Conservation (phyloP, 1,139 yeast genomes). For the Geotrichum armillariae region DNA sequence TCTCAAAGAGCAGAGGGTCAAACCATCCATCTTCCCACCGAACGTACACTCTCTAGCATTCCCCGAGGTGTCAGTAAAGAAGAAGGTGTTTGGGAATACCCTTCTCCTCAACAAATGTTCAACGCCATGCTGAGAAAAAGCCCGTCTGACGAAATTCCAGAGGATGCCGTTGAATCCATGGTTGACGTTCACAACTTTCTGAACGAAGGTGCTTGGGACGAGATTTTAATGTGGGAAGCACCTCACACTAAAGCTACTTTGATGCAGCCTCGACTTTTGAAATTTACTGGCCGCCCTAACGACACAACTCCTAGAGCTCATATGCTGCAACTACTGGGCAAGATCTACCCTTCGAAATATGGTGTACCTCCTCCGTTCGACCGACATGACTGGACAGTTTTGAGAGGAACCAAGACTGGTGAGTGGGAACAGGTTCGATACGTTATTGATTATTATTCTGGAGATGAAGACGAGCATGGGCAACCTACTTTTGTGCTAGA, state of each 20-base stretch:
- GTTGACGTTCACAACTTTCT: constrained; percentile 94
- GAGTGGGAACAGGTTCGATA: constrained; percentile 72
- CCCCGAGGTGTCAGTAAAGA: constrained; percentile 74
- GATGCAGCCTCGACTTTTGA: constrained; percentile 70
- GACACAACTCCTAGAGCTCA: constrained; percentile 88
- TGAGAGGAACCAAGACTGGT: constrained; percentile 54
- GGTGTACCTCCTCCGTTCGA: constrained; percentile 89
- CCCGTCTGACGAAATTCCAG: constrained; percentile 77
- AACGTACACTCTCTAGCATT: constrained; percentile 78
- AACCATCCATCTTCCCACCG: constrained; percentile 71
- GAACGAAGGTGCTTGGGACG: constrained; percentile 98
- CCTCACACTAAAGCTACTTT: constrained; percentile 52
- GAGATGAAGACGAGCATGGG: constrained; percentile 85
- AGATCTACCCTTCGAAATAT: constrained; percentile 69
- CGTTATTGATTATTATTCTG: constrained; percentile 90
- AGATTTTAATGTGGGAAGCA: constrained; percentile 87
- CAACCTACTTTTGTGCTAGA: constrained; percentile 92
- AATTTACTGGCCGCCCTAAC: constrained; percentile 91
- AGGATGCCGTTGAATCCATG: constrained; percentile 96
- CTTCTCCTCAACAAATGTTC: constrained; percentile 98
- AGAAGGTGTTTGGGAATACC: constrained; percentile 93
- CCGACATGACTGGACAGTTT: constrained; percentile 97
- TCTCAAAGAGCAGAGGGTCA: constrained; percentile 82
- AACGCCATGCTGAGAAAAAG: constrained; percentile 97
- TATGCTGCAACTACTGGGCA: constrained; percentile 63